Evolutionary conservation across 257 asterid species (phyloP), one percentile per base, ranked within the genome.

Genomic region (Nicotiana benthamiana): DNA sequence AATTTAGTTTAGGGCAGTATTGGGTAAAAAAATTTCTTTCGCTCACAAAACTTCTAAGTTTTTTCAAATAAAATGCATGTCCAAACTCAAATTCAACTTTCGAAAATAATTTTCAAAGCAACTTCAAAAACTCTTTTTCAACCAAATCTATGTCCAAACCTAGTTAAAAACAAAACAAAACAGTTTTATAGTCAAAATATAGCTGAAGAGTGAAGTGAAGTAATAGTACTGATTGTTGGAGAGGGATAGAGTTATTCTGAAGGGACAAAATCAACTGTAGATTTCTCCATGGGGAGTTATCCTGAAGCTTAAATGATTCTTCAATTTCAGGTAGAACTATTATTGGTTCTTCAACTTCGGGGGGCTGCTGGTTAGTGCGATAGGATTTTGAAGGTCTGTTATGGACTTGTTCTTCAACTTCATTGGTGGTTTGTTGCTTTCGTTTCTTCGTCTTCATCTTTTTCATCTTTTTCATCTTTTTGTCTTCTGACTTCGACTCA

Each of bases 251-350:
- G 82, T 86, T 89, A 78, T 92, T 90, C 88, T 90, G 93, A 17
- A 95, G 86, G 6, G 86, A 87, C 27, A 90, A 80, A 81, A 95
- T 81, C 78, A 95, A 72, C 82, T 91, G 84, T 76, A 95, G 85
- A 85, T 92, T 92, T 81, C 82, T 88, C 98, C 98, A 93, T 22
- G 96, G 89, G 4, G 87, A 85, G 20, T 74, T 30, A 20, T 83
- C 87, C 52, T 86, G 87, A 10, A 80, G 72, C 13, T 86, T 63
- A 27, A 72, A 60, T 48, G 28, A 26, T 62, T 84, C 79, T 65
- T 77, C 34, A 70, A 34, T 74, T 80, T 82, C 89, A 15, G 68
- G 74, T 43, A 62, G 61, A 59, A 26, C 6, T 4, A 32, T 27
- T 24, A 9, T 9, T 9, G 61, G 66, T n/a, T 75, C 82, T 75